phyloP scores from a whole-genome alignment of 1,284 basidiomycete species.

The Ganoderma sp. region DNA sequence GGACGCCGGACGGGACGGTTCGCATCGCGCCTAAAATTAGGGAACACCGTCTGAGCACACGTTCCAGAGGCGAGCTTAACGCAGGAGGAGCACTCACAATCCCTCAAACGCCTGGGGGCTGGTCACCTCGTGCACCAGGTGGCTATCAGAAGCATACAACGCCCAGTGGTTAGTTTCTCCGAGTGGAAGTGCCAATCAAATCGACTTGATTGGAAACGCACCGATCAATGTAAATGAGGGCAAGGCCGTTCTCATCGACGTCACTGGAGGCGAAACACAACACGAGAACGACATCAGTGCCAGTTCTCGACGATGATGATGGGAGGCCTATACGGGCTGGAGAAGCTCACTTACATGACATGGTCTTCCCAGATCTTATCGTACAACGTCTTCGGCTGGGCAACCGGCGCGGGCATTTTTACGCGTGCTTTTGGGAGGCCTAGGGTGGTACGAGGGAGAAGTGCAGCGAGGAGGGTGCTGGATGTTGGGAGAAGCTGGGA shows the following conservation, averaged over 20 bases:
- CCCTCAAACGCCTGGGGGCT: constrained; percentile 97
- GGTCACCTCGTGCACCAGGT: constrained; percentile 95
- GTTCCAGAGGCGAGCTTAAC: not conserved
- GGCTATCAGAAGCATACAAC: constrained; percentile 52
- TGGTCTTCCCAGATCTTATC: constrained; percentile 98
- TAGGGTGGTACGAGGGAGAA: constrained; percentile 6
- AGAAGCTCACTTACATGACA: constrained; percentile 64
- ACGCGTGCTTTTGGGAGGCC: constrained; percentile 1
- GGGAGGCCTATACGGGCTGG: constrained; percentile 37
- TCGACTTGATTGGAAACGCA: constrained; percentile 42
- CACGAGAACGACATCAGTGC: not conserved
- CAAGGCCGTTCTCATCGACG: constrained; percentile 81
- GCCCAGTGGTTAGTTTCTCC: constrained; percentile 13
- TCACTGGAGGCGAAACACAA: constrained; percentile 51
- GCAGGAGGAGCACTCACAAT: constrained; percentile 57
- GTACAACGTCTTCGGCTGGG: constrained; percentile 83
- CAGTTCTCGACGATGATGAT: not conserved
- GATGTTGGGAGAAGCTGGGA: not conserved
- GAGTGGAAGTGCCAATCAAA: constrained; percentile 14
- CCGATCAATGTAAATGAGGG: constrained; percentile 94
- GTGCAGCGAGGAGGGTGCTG: not conserved
- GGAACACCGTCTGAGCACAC: constrained; percentile 10
- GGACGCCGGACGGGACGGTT: constrained; percentile 84
- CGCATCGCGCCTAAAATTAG: constrained; percentile 68
- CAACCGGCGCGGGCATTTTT: constrained; percentile 61